Conservation (phyloP, 495 filamentous ascomycete genomes). For the Amphirosellinia nigrospora region DNA sequence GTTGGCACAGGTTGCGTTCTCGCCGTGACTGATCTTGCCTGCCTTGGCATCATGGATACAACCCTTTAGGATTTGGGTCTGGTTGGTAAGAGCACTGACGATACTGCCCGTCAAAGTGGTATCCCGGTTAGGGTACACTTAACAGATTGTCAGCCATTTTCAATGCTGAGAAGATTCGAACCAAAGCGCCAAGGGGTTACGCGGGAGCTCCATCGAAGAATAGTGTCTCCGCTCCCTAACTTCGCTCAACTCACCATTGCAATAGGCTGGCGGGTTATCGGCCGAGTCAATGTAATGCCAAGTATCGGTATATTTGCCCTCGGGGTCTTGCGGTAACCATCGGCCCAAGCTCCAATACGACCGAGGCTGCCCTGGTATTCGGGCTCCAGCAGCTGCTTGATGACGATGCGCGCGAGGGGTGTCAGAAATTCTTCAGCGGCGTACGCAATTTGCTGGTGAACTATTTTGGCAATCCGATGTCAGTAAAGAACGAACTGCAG, state of each 20-base stretch:
- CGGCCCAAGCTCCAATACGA: slow-evolving; percentile 38
- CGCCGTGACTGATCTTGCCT: slow-evolving; percentile 26
- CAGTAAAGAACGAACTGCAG: background rate
- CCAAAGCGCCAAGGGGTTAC: background rate
- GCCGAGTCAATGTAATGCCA: slow-evolving; percentile 29
- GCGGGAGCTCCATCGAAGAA: background rate
- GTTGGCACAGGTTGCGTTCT: slow-evolving; percentile 37
- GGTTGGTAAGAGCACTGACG: slow-evolving; percentile 35
- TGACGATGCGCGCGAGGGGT: slow-evolving; percentile 31
- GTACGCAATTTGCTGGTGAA: slow-evolving; percentile 45
- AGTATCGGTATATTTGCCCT: slow-evolving; percentile 29
- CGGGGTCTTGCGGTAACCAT: slow-evolving; percentile 35
- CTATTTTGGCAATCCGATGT: background rate
- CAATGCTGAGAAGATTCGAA: background rate
- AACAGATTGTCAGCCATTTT: background rate
- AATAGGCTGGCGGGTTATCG: slow-evolving; percentile 30
- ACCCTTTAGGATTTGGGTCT: slow-evolving; percentile 36
- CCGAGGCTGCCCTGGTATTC: slow-evolving; percentile 42
- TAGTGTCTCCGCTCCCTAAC: background rate
- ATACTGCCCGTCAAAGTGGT: slow-evolving; percentile 36
- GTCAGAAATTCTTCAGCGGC: slow-evolving; percentile 42
- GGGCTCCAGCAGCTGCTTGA: slow-evolving; percentile 41
- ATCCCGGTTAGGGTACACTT: slow-evolving; percentile 34
- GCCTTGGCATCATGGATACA: slow-evolving; percentile 37
- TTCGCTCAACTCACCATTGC: slow-evolving; percentile 20